Evolutionary conservation across 129 eudicot species (phyloP).

Genomic region (sunflower (Helianthus annuus)): HanXRQr2.0-SUNRISE NC_035444.2:53502561-53503060

Average conservation of each 20-base stretch:
- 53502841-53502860: conserved; percentile 28
- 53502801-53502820: conserved; percentile 13
- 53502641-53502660: background rate
- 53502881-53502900: no score
- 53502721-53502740: conserved; percentile 28
- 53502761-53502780: conserved; percentile 15
- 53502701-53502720: conserved; percentile 18
- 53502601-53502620: background rate
- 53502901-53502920: background rate
- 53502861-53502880: background rate
- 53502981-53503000: conserved; percentile 31
- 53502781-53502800: conserved; percentile 22
- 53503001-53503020: conserved; percentile 10
- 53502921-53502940: no score
- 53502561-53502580: conserved; percentile 9
- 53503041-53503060: conserved; percentile 13
- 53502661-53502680: conserved; percentile 9
- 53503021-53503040: conserved; percentile 20
- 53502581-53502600: background rate
- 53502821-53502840: conserved; percentile 18
- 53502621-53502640: background rate
- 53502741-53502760: conserved; percentile 28
- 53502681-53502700: conserved; percentile 16
- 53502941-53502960: background rate
- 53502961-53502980: conserved; percentile 24